Evolutionary conservation across 176 grass and related monocot genomes (phyloP).

Genomic region (Zea luxurians): DNA sequence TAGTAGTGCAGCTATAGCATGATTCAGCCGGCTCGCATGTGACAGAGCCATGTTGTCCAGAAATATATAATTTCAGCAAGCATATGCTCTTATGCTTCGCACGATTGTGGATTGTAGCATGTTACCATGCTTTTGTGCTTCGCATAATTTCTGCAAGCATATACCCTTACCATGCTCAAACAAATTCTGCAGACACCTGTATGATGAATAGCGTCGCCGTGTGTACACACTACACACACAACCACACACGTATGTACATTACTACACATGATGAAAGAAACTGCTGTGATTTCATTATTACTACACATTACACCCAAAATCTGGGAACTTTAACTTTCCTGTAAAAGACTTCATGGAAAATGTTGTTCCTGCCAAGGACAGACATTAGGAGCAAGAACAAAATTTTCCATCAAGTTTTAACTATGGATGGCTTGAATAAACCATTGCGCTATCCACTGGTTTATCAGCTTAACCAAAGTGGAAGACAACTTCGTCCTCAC

Average conservation of each 20-base stretch:
- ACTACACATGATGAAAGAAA: background rate
- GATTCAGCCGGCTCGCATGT: constrained; percentile 2
- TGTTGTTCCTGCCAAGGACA: constrained; percentile 15
- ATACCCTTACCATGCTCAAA: background rate
- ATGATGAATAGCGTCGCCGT: too few species aligned
- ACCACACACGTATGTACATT: too few species aligned
- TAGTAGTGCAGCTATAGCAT: background rate
- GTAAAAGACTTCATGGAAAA: constrained; percentile 22
- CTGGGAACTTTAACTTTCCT: constrained; percentile 5
- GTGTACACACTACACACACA: too few species aligned
- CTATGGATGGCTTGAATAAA: constrained; percentile 25
- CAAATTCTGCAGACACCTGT: background rate
- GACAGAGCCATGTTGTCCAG: background rate
- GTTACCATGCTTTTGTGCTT: background rate
- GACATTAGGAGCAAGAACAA: constrained; percentile 30
- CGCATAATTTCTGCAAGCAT: background rate
- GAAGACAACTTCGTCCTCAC: constrained; percentile 37
- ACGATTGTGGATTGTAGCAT: background rate
- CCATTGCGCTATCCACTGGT: constrained; percentile 14
- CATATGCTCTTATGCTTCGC: background rate
- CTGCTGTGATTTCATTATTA: background rate
- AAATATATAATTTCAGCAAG: background rate
- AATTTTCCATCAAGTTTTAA: constrained; percentile 21
- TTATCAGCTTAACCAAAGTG: constrained; percentile 26
- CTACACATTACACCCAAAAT: constrained; percentile 20